Evolutionary conservation across 2,329 filamentous ascomycete genomes (phyloP), one percentile per base, ranked within the genome.

Genomic region (Aspergillus sp.): DNA sequence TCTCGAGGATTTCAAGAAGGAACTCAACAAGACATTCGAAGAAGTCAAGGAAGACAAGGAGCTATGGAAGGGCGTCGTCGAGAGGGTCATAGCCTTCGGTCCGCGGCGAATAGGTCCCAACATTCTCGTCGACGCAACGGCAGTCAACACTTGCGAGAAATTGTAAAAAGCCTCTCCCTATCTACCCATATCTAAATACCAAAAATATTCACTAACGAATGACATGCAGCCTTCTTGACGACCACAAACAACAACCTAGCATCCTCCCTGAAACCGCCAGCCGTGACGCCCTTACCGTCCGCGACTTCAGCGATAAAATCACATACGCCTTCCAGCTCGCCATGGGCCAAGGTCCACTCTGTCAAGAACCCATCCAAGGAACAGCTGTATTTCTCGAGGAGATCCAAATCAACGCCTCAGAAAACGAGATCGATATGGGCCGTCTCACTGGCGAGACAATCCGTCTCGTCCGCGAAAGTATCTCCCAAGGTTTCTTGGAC

Each of bases 251-350:
- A 54, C 63, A 67, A 58, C 62, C 60, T 53, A 63, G 56, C 44
- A 60, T 67, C 64, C 61, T 66, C 59, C 54, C 61, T 32, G 65
- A 66, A 26, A 61, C 50, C 34, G 63, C 66, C 60, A 62, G 58
- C 57, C 64, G 63, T 41, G 62, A 71, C 42, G 68, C 67, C 32
- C 66, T 71, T 4, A 65, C 69, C 26, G 80, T 87, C 4, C 81
- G 81, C 48, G 89, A 95, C 68, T 87, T 98, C 63, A 86, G 88
- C 56, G 93, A 98, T 78, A 98, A 96, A 71, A 90, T 98, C 62
- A 82, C 86, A 8, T 93, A 99, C 72, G 93, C 91, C 48, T 99
- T 99, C 81, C 95, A 99, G 73, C 87, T 98, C 15, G 89, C 91
- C 39, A 96, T 89, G 1, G 85, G 87, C 20, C 91, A 96, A 75